These are phyloP conservation scores for Misopates orontium DNA, from an alignment of 257 asterid genomes.

Conservation along the genomic window DNA sequence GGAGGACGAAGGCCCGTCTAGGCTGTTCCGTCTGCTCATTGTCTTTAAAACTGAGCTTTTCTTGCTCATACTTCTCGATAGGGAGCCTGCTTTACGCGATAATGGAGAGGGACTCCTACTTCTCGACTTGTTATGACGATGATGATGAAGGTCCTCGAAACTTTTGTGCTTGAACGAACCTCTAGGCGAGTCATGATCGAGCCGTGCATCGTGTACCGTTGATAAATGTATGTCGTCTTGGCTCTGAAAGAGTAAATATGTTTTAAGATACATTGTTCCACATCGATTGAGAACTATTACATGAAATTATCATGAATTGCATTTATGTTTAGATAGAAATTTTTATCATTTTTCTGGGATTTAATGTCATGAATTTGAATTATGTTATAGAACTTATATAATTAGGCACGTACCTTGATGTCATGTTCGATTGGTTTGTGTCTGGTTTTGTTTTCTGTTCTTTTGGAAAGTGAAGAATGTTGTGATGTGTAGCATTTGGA, in stretches of 20 bases:
- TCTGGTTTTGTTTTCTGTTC: conserved; percentile 31
- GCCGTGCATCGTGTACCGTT: conserved; percentile 19
- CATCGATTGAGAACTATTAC: not conserved
- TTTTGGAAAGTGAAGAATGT: conserved; percentile 25
- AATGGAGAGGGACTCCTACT: conserved; percentile 24
- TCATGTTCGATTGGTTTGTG: conserved; percentile 32
- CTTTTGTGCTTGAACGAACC: conserved; percentile 15
- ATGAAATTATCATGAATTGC: not conserved
- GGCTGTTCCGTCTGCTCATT: conserved; percentile 35
- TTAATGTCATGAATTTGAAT: not conserved
- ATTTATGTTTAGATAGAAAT: no score
- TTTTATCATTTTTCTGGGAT: not conserved
- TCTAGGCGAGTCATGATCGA: not conserved
- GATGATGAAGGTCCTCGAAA: conserved; percentile 9
- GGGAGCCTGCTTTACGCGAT: conserved; percentile 20
- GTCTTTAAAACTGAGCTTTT: conserved; percentile 29
- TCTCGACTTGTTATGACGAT: conserved; percentile 33
- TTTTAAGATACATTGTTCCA: not conserved
- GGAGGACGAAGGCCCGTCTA: conserved; percentile 18
- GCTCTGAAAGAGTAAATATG: conserved; percentile 28
- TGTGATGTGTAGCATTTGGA: conserved; percentile 45
- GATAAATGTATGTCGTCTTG: conserved; percentile 16
- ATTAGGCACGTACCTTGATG: conserved; percentile 13
- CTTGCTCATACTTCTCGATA: conserved; percentile 40
- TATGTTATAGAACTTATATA: not conserved